Percentiles rank a stretch among this genome's conserved stretches.
These are phyloP conservation scores for Medicago arabica DNA, from an alignment of 306 rosid species.

Conservation along the genomic window DNA sequence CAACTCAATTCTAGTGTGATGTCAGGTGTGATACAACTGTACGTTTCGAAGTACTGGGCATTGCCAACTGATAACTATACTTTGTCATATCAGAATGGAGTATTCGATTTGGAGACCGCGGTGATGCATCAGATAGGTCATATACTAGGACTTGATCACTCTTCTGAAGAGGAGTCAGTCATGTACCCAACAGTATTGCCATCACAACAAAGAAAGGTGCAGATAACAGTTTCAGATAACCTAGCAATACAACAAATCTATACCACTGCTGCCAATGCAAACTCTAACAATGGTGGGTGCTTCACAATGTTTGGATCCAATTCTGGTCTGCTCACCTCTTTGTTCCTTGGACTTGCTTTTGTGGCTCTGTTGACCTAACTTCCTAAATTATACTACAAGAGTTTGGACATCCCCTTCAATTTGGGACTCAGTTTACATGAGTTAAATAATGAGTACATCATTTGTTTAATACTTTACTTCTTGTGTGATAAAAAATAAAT, in stretches of 20 bases:
- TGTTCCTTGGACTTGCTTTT: neutral
- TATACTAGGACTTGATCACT: neutral
- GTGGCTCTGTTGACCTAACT: neutral
- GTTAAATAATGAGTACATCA: no score
- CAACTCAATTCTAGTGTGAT: no score
- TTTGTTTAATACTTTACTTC: no score
- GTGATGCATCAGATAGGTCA: slow-evolving; percentile 11
- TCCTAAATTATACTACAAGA: no score
- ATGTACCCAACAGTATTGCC: slow-evolving; percentile 12
- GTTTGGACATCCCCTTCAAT: no score
- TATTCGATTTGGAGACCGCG: neutral
- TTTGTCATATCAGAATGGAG: neutral
- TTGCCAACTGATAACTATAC: neutral
- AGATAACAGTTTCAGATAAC: neutral
- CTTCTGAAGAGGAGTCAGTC: neutral
- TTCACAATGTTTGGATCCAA: neutral
- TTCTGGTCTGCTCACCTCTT: no score
- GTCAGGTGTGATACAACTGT: neutral
- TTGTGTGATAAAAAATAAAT: no score
- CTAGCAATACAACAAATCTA: neutral
- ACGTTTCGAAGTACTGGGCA: neutral
- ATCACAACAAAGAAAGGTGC: neutral
- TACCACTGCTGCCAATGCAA: no score
- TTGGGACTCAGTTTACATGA: no score
- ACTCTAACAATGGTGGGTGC: no score